Evolutionary conservation across 2,329 filamentous ascomycete species (phyloP), one percentile per base, ranked within the genome.

Genomic region (Coniochaeta prunicola): DNA sequence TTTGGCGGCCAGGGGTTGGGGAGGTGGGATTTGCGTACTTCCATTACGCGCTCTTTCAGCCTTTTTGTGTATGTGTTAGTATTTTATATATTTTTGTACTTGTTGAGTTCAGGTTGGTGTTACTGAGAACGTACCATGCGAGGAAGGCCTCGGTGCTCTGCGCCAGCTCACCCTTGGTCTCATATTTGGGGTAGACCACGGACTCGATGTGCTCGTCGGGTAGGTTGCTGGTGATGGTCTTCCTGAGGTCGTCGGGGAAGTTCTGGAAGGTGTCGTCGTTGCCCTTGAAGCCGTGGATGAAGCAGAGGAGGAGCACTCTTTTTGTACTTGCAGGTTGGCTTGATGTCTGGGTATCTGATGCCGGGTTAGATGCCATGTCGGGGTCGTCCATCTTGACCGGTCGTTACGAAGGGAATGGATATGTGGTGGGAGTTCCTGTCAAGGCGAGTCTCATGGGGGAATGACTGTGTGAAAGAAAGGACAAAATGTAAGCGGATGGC

Each of bases 21-120:
- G 61, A 87, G 84, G 33, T 83, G 83, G 59, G 85, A 83, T 69
- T 96, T 91, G 61, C 80, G 73, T 17, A 93, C 77, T 54, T 92
- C 88, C 70, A 93, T 91, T 38, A 96, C 89, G 63, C 86, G 85
- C 68, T 92, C 86, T 67, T 90, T 88, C 53, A 96, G 80, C 89
- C 88, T 90, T 50, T 1, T 2, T 2, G 50, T 45, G 7, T 7
- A 55, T 57, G 13, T 19, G 33, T 36, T 36, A 15, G 33, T 7
- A 15, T 13, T 12, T 7, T 36, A 33, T 12, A 33, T 33, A 12
- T 12, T 12, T 33, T 33, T 6, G 31, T 33, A 12, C 12, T 6
- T 33, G 31, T 12, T 33, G 12, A 6, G 31, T 12, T 33, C 6
- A 6, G 31, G 31, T 6, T 38, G 10, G 36, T 6, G 9, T n/a